Conservation (phyloP, 306 rosid genomes). For the Fragaria vesca region DNA sequence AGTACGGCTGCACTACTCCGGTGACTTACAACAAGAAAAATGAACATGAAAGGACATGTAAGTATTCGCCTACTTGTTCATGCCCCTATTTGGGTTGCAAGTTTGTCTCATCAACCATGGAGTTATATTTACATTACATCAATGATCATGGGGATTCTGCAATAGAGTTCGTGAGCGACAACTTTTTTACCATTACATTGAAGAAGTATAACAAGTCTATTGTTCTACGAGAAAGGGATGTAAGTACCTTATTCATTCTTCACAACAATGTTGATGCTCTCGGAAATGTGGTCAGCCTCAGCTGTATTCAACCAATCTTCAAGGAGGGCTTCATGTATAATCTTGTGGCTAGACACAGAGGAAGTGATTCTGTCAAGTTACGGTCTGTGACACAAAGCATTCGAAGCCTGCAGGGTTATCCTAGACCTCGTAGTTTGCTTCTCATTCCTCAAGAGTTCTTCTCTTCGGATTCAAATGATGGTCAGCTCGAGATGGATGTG, state of each 20-base stretch:
- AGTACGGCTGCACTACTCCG: conserved; percentile 48
- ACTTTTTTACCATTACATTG: too few relatives aligned
- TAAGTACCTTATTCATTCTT: too few relatives aligned
- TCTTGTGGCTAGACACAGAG: conserved; percentile 18
- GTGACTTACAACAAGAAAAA: conserved; percentile 31
- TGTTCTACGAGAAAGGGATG: too few relatives aligned
- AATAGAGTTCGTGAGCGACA: conserved; percentile 15
- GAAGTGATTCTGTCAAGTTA: conserved; percentile 26
- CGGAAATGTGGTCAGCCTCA: too few relatives aligned
- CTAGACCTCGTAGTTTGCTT: conserved; percentile 20
- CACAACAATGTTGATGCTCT: too few relatives aligned
- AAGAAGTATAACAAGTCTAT: too few relatives aligned
- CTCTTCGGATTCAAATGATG: too few relatives aligned
- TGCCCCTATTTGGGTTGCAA: conserved; percentile 50
- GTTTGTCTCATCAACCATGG: conserved; percentile 35
- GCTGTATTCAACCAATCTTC: conserved; percentile 46
- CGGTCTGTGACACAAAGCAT: conserved; percentile 37
- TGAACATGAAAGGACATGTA: conserved; percentile 57
- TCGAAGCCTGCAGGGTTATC: conserved; percentile 19
- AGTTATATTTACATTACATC: conserved; percentile 44
- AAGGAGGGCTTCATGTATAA: conserved; percentile 34
- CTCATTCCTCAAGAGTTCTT: conserved; percentile 42
- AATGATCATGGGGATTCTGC: conserved; percentile 36
- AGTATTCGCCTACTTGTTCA: conserved; percentile 32
- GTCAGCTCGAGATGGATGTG: too few relatives aligned